phyloP scores from a whole-genome alignment of 352 stramenopile genomes.

The Phytophthora syringae region DNA sequence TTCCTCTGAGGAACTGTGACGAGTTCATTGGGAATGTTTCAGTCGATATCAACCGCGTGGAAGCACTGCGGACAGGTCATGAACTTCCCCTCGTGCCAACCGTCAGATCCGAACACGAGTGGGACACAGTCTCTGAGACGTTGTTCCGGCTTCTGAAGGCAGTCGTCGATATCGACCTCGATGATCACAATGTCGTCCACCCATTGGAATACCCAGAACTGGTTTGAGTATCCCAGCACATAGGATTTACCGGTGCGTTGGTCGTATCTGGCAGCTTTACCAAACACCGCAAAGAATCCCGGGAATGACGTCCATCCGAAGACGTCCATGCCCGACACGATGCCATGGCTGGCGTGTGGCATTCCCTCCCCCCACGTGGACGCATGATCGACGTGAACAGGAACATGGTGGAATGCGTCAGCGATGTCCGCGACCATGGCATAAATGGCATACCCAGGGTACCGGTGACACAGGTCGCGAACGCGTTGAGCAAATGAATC shows the following conservation, averaged over 20 bases:
- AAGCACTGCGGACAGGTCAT: not conserved
- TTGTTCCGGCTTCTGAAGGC: constrained; percentile 4
- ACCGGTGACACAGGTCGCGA: not conserved
- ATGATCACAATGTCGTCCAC: constrained; percentile 12
- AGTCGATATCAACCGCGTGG: constrained; percentile 6
- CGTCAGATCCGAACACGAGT: constrained; percentile 13
- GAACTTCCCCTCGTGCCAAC: constrained; percentile 12
- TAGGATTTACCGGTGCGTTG: not conserved
- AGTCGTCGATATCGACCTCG: constrained; percentile 6
- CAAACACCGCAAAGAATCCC: not conserved
- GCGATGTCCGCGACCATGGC: constrained; percentile 6
- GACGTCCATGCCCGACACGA: not conserved
- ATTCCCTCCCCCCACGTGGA: not conserved
- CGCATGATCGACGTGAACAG: not conserved
- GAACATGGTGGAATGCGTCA: constrained; percentile 3
- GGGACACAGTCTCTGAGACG: constrained; percentile 14
- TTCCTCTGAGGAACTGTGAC: constrained; percentile 12
- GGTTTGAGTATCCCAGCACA: not conserved
- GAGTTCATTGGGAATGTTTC: constrained; percentile 1
- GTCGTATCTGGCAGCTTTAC: constrained; percentile 3
- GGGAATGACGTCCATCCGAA: constrained; percentile 13
- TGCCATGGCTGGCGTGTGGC: not conserved
- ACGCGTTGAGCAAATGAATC: not conserved
- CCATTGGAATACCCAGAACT: constrained; percentile 13
- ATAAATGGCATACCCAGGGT: not conserved